Conservation (phyloP, 495 filamentous ascomycete genomes). For the Penicillium chermesinum region DNA sequence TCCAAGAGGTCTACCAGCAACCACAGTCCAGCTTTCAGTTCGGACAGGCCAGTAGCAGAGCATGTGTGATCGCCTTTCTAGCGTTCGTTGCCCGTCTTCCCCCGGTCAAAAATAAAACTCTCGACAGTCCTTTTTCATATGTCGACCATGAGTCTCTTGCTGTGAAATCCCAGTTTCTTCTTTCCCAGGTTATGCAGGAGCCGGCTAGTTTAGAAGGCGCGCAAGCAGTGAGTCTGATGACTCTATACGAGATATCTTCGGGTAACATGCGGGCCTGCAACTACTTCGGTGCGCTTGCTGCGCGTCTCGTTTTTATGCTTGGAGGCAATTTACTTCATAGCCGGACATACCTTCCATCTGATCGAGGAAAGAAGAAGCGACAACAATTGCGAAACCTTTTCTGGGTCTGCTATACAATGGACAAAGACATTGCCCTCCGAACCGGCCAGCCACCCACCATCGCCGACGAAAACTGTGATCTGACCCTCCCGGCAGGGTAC, state of each 20-base stretch:
- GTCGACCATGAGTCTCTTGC: slow-evolving; percentile 32
- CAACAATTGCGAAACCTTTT: slow-evolving; percentile 45
- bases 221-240: slow-evolving; percentile 42
- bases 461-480: slow-evolving; percentile 49
- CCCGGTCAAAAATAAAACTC: slow-evolving; percentile 5
- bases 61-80: slow-evolving; percentile 44
- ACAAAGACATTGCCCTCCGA: slow-evolving; percentile 47
- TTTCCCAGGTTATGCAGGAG: slow-evolving; percentile 40
- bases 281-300: slow-evolving; percentile 38
- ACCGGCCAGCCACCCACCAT: slow-evolving; percentile 49
- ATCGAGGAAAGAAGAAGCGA: slow-evolving; percentile 14
- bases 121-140: not conserved
- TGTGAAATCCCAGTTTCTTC: slow-evolving; percentile 33
- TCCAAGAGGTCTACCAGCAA: slow-evolving; percentile 36
- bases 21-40: slow-evolving; percentile 5
- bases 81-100: slow-evolving; percentile 32
- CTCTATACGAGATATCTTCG: slow-evolving; percentile 37
- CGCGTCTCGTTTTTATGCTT: slow-evolving; percentile 43
- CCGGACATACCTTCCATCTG: not conserved
- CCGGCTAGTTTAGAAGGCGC: slow-evolving; percentile 31
- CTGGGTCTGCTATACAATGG: slow-evolving; percentile 49
- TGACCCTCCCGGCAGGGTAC: slow-evolving; percentile 46
- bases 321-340: slow-evolving; percentile 32
- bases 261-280: slow-evolving; percentile 43
- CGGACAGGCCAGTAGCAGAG: slow-evolving; percentile 27